These are phyloP conservation scores for Umbilicaria muhlenbergii DNA, from an alignment of 495 filamentous ascomycete genomes.

Conservation along the genomic window DNA sequence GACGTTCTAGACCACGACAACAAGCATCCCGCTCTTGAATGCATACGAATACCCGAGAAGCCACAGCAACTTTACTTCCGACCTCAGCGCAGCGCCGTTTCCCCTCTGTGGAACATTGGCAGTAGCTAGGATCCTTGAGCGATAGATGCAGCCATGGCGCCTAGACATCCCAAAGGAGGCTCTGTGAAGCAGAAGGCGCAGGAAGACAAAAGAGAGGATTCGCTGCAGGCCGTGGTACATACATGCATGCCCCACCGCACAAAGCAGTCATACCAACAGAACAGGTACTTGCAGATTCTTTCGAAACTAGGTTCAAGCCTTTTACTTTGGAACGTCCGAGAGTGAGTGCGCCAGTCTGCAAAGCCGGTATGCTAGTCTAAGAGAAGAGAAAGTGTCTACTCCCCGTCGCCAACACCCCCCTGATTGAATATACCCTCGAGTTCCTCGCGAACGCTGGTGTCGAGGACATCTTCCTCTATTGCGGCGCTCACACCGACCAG, in stretches of 20 bases:
- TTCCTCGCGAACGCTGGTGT: slow-evolving; percentile 90
- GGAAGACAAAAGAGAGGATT: slow-evolving; percentile 62
- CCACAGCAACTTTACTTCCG: too few relatives aligned
- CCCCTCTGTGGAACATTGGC: too few relatives aligned
- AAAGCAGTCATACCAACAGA: slow-evolving; percentile 4
- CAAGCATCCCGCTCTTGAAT: too few relatives aligned
- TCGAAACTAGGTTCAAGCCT: slow-evolving; percentile 77
- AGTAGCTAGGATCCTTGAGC: too few relatives aligned
- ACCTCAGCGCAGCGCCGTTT: too few relatives aligned
- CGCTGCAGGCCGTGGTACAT: slow-evolving; percentile 78
- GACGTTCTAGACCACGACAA: too few relatives aligned
- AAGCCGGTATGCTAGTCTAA: too few relatives aligned
- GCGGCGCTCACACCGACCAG: slow-evolving; percentile 74
- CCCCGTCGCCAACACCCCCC: slow-evolving; percentile 79
- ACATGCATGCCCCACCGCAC: background rate
- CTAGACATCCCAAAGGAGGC: slow-evolving; percentile 32
- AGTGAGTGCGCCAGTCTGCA: slow-evolving; percentile 29
- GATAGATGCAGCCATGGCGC: slow-evolving; percentile 19
- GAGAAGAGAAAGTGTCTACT: slow-evolving; percentile 52
- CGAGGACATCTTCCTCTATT: slow-evolving; percentile 83
- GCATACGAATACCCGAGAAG: too few relatives aligned
- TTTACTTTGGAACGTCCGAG: slow-evolving; percentile 81
- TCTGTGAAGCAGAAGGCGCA: slow-evolving; percentile 46
- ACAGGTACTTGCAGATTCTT: slow-evolving; percentile 78
- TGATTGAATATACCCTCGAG: slow-evolving; percentile 96